Percentiles rank a stretch among this genome's conserved stretches.
phyloP scores from a whole-genome alignment of 2,329 filamentous ascomycete species.

The Epichloe hybrida region DNA sequence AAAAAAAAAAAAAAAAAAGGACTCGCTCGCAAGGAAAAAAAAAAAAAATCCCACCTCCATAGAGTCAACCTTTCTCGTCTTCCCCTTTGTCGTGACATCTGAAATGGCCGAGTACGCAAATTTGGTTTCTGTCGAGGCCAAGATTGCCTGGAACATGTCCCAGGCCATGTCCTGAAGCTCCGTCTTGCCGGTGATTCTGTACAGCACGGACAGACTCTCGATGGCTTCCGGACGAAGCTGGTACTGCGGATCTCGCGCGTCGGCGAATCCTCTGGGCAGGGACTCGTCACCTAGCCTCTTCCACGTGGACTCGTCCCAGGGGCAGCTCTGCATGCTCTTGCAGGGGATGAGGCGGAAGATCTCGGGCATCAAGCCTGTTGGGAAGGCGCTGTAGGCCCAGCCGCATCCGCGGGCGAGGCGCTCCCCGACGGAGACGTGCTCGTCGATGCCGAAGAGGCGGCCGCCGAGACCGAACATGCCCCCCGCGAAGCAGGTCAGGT shows the following conservation, averaged over 20 bases:
- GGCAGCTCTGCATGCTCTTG: constrained; percentile 20
- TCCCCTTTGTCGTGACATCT: constrained; percentile 23
- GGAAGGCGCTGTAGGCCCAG: constrained; percentile 42
- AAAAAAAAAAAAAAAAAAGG: too few species aligned
- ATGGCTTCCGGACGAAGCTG: constrained; percentile 53
- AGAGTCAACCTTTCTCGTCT: constrained; percentile 34
- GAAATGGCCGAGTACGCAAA: constrained; percentile 33
- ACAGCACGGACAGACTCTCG: constrained; percentile 69
- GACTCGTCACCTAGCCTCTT: constrained; percentile 8
- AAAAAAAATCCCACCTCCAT: constrained; percentile 37
- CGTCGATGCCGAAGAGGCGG: constrained; percentile 37
- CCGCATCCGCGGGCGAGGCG: constrained; percentile 40
- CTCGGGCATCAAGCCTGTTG: constrained; percentile 47
- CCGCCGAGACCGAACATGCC: constrained; percentile 56
- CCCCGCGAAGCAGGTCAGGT: constrained; percentile 47
- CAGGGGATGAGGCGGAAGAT: constrained; percentile 34
- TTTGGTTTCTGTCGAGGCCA: constrained; percentile 31
- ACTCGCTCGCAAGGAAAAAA: too few species aligned
- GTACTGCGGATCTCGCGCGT: constrained; percentile 36
- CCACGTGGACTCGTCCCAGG: constrained; percentile 19
- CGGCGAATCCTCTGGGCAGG: constrained; percentile 47
- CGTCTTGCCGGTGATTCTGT: constrained; percentile 37
- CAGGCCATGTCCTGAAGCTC: constrained; percentile 37
- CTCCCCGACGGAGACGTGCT: constrained; percentile 35
- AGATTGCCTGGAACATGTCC: constrained; percentile 36